Conservation (phyloP, 495 filamentous ascomycete species). For the Elasticomyces elasticus region DNA sequence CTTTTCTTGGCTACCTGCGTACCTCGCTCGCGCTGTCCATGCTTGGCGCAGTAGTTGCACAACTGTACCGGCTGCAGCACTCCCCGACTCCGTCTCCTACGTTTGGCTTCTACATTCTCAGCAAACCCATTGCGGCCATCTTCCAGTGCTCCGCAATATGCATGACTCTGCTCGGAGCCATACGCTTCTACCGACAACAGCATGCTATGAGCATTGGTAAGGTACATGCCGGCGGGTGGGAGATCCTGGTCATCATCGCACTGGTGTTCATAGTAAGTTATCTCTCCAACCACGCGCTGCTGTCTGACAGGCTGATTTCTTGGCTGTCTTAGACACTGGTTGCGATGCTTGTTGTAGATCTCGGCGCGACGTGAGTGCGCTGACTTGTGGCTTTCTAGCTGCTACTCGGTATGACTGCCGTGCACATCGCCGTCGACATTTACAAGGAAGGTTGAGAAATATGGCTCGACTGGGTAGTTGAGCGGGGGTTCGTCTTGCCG, state of each 20-base stretch:
- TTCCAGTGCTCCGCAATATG: conserved; percentile 51
- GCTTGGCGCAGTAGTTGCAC: conserved; percentile 54
- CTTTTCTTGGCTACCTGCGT: conserved; percentile 67
- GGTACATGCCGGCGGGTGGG: conserved; percentile 57
- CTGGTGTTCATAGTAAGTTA: conserved; percentile 8
- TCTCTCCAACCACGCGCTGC: not conserved
- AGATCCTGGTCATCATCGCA: conserved; percentile 42
- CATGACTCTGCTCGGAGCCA: conserved; percentile 47
- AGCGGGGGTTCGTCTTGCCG: no score
- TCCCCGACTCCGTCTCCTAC: conserved; percentile 27
- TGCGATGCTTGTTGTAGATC: not conserved
- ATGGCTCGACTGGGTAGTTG: no score
- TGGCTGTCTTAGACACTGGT: not conserved
- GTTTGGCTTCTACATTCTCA: conserved; percentile 54
- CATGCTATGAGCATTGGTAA: conserved; percentile 55
- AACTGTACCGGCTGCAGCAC: conserved; percentile 61
- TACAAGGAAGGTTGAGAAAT: no score
- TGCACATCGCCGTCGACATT: conserved; percentile 10
- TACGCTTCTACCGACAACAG: conserved; percentile 62
- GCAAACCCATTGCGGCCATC: conserved; percentile 52
- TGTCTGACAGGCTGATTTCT: not conserved
- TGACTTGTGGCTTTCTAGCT: not conserved
- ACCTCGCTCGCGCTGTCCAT: conserved; percentile 62
- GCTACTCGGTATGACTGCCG: conserved; percentile 2
- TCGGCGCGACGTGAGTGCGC: not conserved